phyloP scores from a whole-genome alignment of 768 basidiomycete genomes.

The Kwoniella heveanensis region DNA sequence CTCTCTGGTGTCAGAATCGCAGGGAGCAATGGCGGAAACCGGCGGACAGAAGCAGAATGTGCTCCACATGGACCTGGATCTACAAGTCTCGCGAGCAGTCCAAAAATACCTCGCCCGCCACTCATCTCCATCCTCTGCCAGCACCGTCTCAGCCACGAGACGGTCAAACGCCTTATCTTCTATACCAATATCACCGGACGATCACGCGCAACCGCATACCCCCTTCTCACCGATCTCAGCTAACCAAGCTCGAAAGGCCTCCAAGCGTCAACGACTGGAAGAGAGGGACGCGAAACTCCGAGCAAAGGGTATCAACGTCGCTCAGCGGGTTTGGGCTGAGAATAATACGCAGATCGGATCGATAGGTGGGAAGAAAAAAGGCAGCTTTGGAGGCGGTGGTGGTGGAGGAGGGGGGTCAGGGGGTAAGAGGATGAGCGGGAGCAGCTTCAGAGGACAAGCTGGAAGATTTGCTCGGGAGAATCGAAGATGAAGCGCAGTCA shows the following conservation, averaged over 20 bases:
- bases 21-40: too few species aligned
- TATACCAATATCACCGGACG: background rate
- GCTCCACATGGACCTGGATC: background rate
- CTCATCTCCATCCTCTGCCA: background rate
- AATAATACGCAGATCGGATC: background rate
- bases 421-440: slow-evolving; percentile 6
- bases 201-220: background rate
- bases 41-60: too few species aligned
- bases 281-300: slow-evolving; percentile 19
- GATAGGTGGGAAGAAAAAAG: background rate
- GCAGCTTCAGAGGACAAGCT: slow-evolving; percentile 11
- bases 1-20: too few species aligned
- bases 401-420: background rate
- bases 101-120: slow-evolving; percentile 13
- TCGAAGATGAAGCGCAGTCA: slow-evolving; percentile 1
- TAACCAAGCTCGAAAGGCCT: slow-evolving; percentile 19
- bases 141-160: background rate
- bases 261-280: slow-evolving; percentile 10
- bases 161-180: background rate
- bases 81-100: slow-evolving; percentile 19
- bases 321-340: slow-evolving; percentile 7
- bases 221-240: background rate
- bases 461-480: slow-evolving; percentile 16
- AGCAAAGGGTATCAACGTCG: slow-evolving; percentile 23
- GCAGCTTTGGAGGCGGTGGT: background rate